Percentiles rank a stretch among this genome's conserved stretches.
Evolutionary conservation across 768 basidiomycete species (phyloP).

Genomic region (Mycena latifolia): DNA sequence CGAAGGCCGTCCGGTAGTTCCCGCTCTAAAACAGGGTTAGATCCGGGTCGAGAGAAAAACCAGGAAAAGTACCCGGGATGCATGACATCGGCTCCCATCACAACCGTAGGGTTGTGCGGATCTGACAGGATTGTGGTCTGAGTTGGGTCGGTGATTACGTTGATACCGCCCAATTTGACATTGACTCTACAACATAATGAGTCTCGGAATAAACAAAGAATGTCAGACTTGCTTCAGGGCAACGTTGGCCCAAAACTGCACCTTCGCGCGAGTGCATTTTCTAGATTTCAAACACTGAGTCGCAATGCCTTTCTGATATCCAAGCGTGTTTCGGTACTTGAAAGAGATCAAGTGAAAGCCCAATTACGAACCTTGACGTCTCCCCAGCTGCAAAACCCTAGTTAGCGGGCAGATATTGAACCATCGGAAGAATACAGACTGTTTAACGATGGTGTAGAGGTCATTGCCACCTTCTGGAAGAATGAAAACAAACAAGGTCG

Average conservation of each 20-base stretch:
- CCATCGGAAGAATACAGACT: slow-evolving; percentile 57
- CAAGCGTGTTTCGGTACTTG: neutral
- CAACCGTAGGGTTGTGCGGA: slow-evolving; percentile 78
- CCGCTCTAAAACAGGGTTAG: slow-evolving; percentile 77
- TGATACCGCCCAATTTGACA: slow-evolving; percentile 87
- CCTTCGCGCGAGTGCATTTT: slow-evolving; percentile 74
- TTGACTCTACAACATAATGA: slow-evolving; percentile 67
- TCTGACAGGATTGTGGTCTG: slow-evolving; percentile 76
- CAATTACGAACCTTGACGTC: slow-evolving; percentile 66
- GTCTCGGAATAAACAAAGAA: neutral
- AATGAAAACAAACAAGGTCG: slow-evolving; percentile 71
- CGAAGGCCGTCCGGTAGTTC: slow-evolving; percentile 79
- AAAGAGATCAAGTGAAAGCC: slow-evolving; percentile 35
- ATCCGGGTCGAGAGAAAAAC: slow-evolving; percentile 55
- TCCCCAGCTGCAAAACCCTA: too few relatives aligned
- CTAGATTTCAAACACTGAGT: slow-evolving; percentile 82
- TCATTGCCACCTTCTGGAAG: slow-evolving; percentile 82
- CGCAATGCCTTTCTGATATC: slow-evolving; percentile 74
- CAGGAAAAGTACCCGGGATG: slow-evolving; percentile 29
- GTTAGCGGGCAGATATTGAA: too few relatives aligned
- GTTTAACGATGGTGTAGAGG: slow-evolving; percentile 82
- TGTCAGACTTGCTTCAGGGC: slow-evolving; percentile 74
- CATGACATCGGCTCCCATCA: slow-evolving; percentile 71
- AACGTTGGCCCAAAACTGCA: slow-evolving; percentile 86
- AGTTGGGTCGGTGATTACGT: slow-evolving; percentile 76